These are phyloP conservation scores for Xanthoconium purpureum DNA, from an alignment of 768 basidiomycete genomes.

Conservation along the genomic window DNA sequence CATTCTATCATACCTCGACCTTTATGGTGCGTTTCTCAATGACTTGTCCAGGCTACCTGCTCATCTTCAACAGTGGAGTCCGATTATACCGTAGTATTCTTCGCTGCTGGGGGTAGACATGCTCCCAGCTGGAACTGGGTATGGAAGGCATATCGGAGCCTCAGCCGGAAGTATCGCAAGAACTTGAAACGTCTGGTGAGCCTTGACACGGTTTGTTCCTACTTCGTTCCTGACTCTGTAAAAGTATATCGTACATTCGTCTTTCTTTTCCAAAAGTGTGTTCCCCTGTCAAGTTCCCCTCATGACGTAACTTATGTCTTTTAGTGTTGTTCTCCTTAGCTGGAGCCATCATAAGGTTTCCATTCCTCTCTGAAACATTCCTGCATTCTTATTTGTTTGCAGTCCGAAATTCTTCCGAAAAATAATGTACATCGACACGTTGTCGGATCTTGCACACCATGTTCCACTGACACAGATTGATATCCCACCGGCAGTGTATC, in stretches of 20 bases:
- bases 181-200: conserved; percentile 79
- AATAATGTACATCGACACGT: conserved; percentile 68
- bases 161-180: conserved; percentile 82
- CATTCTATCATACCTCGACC: conserved; percentile 74
- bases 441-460: conserved; percentile 72
- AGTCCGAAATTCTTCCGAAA: conserved; percentile 92
- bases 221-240: conserved; percentile 7
- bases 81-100: conserved; percentile 85
- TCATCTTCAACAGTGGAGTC: conserved; percentile 62
- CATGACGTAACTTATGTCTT: conserved; percentile 9
- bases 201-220: not conserved
- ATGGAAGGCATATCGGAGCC: conserved; percentile 83
- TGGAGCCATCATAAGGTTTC: conserved; percentile 82
- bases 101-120: conserved; percentile 74
- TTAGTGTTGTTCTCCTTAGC: conserved; percentile 87
- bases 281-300: conserved; percentile 1
- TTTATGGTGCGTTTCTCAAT: conserved; percentile 58
- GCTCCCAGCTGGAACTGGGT: conserved; percentile 87
- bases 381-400: not conserved
- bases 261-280: conserved; percentile 84
- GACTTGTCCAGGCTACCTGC: not conserved
- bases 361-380: not conserved
- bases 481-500: conserved; percentile 77
- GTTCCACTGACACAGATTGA: conserved; percentile 88
- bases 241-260: conserved; percentile 88